Conservation (phyloP, 2,329 filamentous ascomycete genomes). For the Zasmidium cellare region DNA sequence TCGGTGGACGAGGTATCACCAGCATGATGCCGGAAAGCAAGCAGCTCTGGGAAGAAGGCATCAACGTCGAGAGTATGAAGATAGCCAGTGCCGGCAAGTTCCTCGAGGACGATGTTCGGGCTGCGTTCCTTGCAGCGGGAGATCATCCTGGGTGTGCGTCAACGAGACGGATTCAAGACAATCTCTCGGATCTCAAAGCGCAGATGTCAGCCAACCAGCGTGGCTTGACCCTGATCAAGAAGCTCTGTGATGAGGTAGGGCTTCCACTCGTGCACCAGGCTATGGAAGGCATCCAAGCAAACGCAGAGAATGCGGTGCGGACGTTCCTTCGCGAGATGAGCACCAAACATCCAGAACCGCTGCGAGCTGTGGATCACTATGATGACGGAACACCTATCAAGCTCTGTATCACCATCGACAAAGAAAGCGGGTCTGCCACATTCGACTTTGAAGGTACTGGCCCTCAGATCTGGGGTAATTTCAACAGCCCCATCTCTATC, state of each 20-base stretch:
- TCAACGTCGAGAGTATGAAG: slow-evolving; percentile 35
- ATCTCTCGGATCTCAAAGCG: slow-evolving; percentile 39
- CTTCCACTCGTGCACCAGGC: slow-evolving; percentile 40
- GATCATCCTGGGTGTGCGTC: slow-evolving; percentile 41
- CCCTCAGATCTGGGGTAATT: slow-evolving; percentile 32
- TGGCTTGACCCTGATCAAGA: slow-evolving; percentile 36
- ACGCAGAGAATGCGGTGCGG: slow-evolving; percentile 38
- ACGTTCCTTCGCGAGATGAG: slow-evolving; percentile 29
- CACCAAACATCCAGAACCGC: slow-evolving; percentile 15
- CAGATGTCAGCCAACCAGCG: slow-evolving; percentile 37
- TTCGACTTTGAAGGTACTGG: slow-evolving; percentile 47
- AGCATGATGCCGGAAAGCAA: slow-evolving; percentile 46
- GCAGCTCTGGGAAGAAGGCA: slow-evolving; percentile 48
- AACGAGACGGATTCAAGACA: slow-evolving; percentile 35
- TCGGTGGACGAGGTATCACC: slow-evolving; percentile 42
- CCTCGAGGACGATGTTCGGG: slow-evolving; percentile 35
- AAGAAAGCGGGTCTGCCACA: slow-evolving; percentile 30
- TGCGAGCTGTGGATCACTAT: slow-evolving; percentile 39
- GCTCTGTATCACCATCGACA: slow-evolving; percentile 37
- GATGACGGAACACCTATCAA: slow-evolving; percentile 42
- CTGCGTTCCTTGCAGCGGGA: slow-evolving; percentile 60
- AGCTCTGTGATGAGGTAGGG: slow-evolving; percentile 37
- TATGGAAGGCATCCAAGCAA: slow-evolving; percentile 43
- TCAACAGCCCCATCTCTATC: slow-evolving; percentile 43
- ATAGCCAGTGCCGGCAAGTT: slow-evolving; percentile 34